These are phyloP conservation scores for Neonectria magnoliae DNA, from an alignment of 2,329 filamentous ascomycete genomes.

Conservation along the genomic window DNA sequence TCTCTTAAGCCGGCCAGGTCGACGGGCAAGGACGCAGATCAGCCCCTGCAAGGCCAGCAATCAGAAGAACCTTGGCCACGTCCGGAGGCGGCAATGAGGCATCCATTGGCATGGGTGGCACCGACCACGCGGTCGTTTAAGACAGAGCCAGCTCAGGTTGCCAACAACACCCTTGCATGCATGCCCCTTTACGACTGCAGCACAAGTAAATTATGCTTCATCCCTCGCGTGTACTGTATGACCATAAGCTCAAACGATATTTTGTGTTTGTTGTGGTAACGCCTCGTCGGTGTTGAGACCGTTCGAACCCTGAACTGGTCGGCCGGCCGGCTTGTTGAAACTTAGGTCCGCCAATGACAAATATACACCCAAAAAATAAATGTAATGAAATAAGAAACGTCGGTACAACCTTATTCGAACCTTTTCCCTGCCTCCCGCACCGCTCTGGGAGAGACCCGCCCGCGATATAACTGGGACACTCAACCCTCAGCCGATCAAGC, in stretches of 20 bases:
- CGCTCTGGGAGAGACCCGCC: too few relatives aligned
- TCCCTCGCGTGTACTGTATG: too few relatives aligned
- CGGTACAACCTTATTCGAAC: too few relatives aligned
- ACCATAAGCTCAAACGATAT: too few relatives aligned
- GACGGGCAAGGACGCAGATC: neutral
- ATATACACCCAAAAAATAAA: neutral
- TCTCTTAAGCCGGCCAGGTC: neutral
- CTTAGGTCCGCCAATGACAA: neutral
- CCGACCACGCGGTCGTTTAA: slow-evolving; percentile 41
- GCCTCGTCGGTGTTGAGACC: too few relatives aligned
- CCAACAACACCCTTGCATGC: slow-evolving; percentile 38
- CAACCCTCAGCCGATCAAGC: too few relatives aligned
- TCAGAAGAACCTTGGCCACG: neutral
- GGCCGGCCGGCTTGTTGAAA: too few relatives aligned
- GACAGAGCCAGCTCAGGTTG: neutral
- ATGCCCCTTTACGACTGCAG: slow-evolving; percentile 44
- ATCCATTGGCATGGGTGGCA: slow-evolving; percentile 34
- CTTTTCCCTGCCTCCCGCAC: too few relatives aligned
- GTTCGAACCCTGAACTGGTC: too few relatives aligned
- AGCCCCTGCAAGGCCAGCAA: slow-evolving; percentile 25
- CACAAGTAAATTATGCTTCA: slow-evolving; percentile 9
- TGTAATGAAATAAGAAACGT: neutral
- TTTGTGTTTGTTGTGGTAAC: too few relatives aligned
- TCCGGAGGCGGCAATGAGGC: too few relatives aligned
- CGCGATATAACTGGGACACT: too few relatives aligned